Evolutionary conservation across 805 yeast species (phyloP), one percentile per base, ranked within the genome.

Genomic region (Wickerhamiella azyma): DNA sequence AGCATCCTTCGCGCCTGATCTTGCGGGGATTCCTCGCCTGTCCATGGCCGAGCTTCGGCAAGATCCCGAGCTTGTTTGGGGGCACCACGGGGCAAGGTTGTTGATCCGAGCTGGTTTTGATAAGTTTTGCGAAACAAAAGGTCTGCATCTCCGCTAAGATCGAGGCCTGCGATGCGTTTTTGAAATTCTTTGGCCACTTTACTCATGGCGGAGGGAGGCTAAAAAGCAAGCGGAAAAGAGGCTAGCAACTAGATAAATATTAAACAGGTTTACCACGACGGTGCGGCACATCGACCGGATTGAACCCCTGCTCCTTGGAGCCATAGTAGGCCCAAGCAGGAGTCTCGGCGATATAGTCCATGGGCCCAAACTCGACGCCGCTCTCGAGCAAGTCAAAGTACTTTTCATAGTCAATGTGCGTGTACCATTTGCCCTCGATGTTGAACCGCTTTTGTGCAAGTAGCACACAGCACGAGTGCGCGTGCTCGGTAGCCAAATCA

Each of bases 261-360:
- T 47, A 38, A 54, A 51, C 53, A 56, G 72, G 59, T 66, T 74
- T 63, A 65, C 76, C 57, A 16, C 48, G 46, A 9, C 58, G 49
- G 36, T 54, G 66, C 54, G 65, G 73, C 69, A 56, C 76, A 62
- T 86, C 96, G 2, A 71, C 84, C 2, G 96, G 96, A 53, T 81
- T 85, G 67, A 86, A 86, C 0, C 96, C 96, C 14, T 85, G 94
- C 55, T 78, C 75, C 11, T 74, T 72, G 18, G 88, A 76, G 1
- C 94, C 96, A 75, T 85, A 86, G 48, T 79, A 71, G 0, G 96
- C 96, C 94, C 94, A 86, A 26, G 71, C 75, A 0, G 96, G 95
- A 0, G 96, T 86, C 54, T 77, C 79, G 13, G 77, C 69, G 26
- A 81, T 68, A 60, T 86, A 86, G 55, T 88, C 96, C 72, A 84